These are phyloP conservation scores for Aspergillus texensis DNA, from an alignment of 2,329 filamentous ascomycete species.

Conservation along the genomic window DNA sequence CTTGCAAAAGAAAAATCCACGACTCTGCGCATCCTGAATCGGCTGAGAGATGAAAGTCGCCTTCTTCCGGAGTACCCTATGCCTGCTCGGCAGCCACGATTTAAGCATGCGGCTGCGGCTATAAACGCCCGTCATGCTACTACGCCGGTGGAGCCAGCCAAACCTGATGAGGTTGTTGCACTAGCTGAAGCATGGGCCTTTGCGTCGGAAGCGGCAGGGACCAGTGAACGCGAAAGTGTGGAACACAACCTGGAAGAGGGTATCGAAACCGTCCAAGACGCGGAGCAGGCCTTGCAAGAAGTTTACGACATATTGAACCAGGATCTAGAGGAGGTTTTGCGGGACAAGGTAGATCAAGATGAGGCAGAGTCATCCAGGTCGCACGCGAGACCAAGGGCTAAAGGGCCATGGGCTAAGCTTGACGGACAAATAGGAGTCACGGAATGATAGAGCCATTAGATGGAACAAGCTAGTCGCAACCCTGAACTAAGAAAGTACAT, in stretches of 20 bases:
- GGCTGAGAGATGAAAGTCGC: slow-evolving; percentile 46
- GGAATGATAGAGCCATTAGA: slow-evolving; percentile 9
- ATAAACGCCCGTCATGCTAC: slow-evolving; percentile 25
- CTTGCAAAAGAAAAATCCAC: slow-evolving; percentile 43
- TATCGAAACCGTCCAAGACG: slow-evolving; percentile 32
- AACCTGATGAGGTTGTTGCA: slow-evolving; percentile 35
- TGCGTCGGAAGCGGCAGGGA: slow-evolving; percentile 38
- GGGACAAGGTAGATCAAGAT: slow-evolving; percentile 17
- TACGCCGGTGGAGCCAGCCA: slow-evolving; percentile 19
- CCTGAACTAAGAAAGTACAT: background rate
- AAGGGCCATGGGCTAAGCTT: slow-evolving; percentile 42
- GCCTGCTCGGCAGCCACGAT: slow-evolving; percentile 38
- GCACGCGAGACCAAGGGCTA: slow-evolving; percentile 20
- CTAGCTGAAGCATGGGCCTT: slow-evolving; percentile 46
- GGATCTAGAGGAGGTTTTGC: slow-evolving; percentile 30
- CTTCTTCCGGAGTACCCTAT: slow-evolving; percentile 47
- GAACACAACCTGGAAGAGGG: slow-evolving; percentile 37
- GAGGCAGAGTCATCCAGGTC: slow-evolving; percentile 30
- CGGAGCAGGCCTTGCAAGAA: slow-evolving; percentile 32
- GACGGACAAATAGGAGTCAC: slow-evolving; percentile 37
- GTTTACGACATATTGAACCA: slow-evolving; percentile 40
- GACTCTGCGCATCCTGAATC: slow-evolving; percentile 39
- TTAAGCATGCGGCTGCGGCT: slow-evolving; percentile 36
- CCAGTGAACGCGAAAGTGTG: slow-evolving; percentile 35
- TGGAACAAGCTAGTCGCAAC: background rate